phyloP scores from a whole-genome alignment of 768 basidiomycete species.

The Calocybe cyanea region DNA sequence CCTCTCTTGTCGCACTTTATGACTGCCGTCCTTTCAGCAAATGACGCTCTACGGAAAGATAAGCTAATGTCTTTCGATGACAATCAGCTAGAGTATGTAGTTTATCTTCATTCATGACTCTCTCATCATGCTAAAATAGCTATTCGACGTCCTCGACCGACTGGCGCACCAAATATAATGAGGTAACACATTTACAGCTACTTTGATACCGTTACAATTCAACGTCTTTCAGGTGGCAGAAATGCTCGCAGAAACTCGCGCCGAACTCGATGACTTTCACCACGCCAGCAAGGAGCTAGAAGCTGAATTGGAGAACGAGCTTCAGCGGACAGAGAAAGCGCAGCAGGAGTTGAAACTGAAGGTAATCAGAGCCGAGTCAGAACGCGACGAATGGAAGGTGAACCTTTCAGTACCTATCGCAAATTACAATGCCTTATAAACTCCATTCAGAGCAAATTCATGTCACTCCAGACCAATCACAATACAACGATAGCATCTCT shows the following conservation, averaged over 20 bases:
- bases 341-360: slow-evolving; percentile 78
- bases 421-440: no score
- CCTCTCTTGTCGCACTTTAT: slow-evolving; percentile 26
- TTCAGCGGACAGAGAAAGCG: slow-evolving; percentile 82
- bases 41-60: slow-evolving; percentile 56
- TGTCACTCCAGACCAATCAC: slow-evolving; percentile 84
- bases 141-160: slow-evolving; percentile 55
- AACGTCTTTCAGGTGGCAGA: slow-evolving; percentile 52
- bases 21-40: slow-evolving; percentile 64
- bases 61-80: slow-evolving; percentile 65
- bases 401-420: slow-evolving; percentile 19
- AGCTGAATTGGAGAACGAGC: slow-evolving; percentile 88
- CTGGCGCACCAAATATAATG: slow-evolving; percentile 78
- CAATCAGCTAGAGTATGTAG: slow-evolving; percentile 52
- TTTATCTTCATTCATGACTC: slow-evolving; percentile 13
- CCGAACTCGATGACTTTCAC: slow-evolving; percentile 86
- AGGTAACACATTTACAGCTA: slow-evolving; percentile 31
- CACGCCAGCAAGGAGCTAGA: slow-evolving; percentile 87
- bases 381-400: slow-evolving; percentile 94
- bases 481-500: slow-evolving; percentile 88
- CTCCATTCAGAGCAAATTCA: slow-evolving; percentile 71
- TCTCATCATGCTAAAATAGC: slow-evolving; percentile 30
- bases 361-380: slow-evolving; percentile 63
- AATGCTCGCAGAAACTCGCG: slow-evolving; percentile 79
- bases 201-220: slow-evolving; percentile 2